Base-by-base conservation (phyloP, 495 filamentous ascomycete species). In the Penicillium subrubescens region DNA sequence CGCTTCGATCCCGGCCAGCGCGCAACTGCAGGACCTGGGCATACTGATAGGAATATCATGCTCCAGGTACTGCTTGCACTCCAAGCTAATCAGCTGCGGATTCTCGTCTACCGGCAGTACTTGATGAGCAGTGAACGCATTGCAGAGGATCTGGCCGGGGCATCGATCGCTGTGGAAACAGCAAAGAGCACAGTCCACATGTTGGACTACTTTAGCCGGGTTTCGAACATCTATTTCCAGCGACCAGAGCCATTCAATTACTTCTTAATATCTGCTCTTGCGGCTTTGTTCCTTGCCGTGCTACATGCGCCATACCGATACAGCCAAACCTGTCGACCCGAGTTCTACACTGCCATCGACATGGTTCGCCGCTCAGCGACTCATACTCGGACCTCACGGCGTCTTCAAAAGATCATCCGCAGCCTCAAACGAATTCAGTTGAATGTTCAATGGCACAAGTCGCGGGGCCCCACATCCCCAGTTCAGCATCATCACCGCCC, bases 241-340 rank as follows among this genome's bases (percentile, higher is more conserved):
- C 86, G 90, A 25, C 91, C 93, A 66, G 86, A 92, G 25, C 88
- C 89, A 64, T 94, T 93, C 78, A 91, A 96, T 71, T 92, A 93
- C 71, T 96, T 96, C 65, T 80, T 96, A 33, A 85, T 92, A 14
- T 90, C 89, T 0, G 88, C 91, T 1, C 83, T 96, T 12, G 88
- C 91, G 0, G 91, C 92, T 0, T 75, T 96, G 3, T 93, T 94
- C 68, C 83, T 96, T 0, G 91, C 91, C 0, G 90, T 90, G 0
- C 84, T 88, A 10, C 92, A 96, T 72, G 90, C 91, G 0, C 91
- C 92, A 0, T 78, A 87, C 1, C 83, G 87, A 35, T 96, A 93
- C 73, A 89, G 86, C 63, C 79, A 83, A 10, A 70, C 81, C n/a
- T 92, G 90, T 69, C 83, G 90, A 5, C 83, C 85, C 17, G 92